Conservation (phyloP, 495 filamentous ascomycete species). For the Hyaloscypha finlandica region DNA sequence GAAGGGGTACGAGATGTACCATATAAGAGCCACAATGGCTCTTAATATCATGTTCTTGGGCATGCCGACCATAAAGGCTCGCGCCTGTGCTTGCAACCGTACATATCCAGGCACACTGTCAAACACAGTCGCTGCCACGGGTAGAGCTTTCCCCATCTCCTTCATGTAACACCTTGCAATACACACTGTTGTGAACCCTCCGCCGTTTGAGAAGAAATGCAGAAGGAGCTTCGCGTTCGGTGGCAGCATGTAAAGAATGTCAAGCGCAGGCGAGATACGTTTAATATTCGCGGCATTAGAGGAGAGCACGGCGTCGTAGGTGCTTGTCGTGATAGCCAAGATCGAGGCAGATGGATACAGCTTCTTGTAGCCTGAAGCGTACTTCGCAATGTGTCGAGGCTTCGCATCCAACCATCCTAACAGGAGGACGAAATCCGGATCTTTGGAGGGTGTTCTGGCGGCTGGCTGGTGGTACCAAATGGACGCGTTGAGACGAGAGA, state of each 20-base stretch:
- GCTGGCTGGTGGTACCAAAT: conserved; percentile 21
- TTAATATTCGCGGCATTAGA: conserved; percentile 10
- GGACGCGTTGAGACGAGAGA: conserved; percentile 22
- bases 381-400: conserved; percentile 44
- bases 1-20: conserved; percentile 33
- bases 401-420: conserved; percentile 46
- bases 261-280: conserved; percentile 25
- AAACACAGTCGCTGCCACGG: conserved; percentile 37
- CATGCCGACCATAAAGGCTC: conserved; percentile 29
- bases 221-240: conserved; percentile 37
- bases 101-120: conserved; percentile 40
- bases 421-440: conserved; percentile 43
- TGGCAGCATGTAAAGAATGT: conserved; percentile 19
- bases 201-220: conserved; percentile 48
- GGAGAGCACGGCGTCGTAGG: conserved; percentile 13
- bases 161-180: conserved; percentile 34
- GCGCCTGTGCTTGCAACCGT: conserved; percentile 41
- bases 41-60: conserved; percentile 28
- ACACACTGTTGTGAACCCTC: conserved; percentile 36
- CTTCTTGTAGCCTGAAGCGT: conserved; percentile 41
- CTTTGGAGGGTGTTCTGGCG: conserved; percentile 29
- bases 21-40: conserved; percentile 25
- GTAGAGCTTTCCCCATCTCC: conserved; percentile 22
- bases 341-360: conserved; percentile 43
- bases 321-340: conserved; percentile 32